Evolutionary conservation across 176 grass and related monocot genomes (phyloP).

Genomic region (Carex myosuroides): DNA sequence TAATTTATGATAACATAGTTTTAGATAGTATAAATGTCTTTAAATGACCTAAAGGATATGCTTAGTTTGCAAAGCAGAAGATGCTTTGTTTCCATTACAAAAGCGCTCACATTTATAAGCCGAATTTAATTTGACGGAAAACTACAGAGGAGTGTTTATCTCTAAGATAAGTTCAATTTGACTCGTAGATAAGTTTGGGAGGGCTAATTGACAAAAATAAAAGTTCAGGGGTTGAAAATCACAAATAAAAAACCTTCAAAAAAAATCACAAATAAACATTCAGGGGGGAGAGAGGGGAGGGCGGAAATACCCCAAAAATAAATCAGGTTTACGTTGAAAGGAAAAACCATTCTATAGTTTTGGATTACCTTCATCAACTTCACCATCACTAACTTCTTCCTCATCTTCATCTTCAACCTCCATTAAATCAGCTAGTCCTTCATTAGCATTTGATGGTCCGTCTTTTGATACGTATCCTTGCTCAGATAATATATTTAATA

Average conservation of each 20-base stretch:
- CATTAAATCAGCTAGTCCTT: conserved; percentile 48
- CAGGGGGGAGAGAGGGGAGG: too few species aligned
- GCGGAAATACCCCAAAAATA: background rate
- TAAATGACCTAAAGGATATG: background rate
- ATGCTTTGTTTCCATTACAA: background rate
- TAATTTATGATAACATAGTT: background rate
- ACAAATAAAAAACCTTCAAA: too few species aligned
- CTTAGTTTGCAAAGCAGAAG: background rate
- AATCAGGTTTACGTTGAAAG: background rate
- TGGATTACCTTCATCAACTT: conserved; percentile 72
- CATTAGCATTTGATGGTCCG: conserved; percentile 27
- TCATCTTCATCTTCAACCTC: conserved; percentile 87
- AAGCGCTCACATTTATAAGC: background rate
- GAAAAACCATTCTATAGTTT: background rate
- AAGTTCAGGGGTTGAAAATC: background rate
- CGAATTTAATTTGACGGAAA: background rate
- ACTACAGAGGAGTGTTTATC: background rate
- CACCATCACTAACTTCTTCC: conserved; percentile 61
- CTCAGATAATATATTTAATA: conserved; percentile 80
- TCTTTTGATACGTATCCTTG: conserved; percentile 78
- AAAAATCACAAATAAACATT: too few species aligned
- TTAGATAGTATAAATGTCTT: background rate
- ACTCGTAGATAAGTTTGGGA: background rate
- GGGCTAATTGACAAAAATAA: background rate
- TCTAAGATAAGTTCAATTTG: background rate